phyloP scores from a whole-genome alignment of 164 flowering plant species.

The Nymphaea colorata region DNA sequence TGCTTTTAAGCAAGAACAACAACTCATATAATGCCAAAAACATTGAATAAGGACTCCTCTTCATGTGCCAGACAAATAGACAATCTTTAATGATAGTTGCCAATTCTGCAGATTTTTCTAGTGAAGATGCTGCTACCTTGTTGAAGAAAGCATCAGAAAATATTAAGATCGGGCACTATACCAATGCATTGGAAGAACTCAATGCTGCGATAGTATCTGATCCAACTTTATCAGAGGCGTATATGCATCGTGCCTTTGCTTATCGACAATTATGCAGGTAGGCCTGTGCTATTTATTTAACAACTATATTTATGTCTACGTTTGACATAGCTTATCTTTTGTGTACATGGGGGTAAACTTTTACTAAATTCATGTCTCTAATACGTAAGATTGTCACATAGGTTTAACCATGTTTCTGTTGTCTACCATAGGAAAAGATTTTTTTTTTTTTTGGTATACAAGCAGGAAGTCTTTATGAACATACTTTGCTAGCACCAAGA shows the following conservation, averaged over 20 bases:
- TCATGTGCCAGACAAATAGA: not conserved
- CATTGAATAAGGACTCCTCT: no score
- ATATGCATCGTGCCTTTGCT: constrained; percentile 56
- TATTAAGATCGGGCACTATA: constrained; percentile 58
- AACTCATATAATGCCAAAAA: no score
- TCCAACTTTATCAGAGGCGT: constrained; percentile 79
- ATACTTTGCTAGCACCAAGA: no score
- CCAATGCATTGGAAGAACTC: constrained; percentile 80
- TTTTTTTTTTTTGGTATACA: no score
- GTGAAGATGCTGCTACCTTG: constrained; percentile 48
- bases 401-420: no score
- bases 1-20: no score
- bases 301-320: not conserved
- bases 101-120: constrained; percentile 40
- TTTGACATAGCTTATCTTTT: no score
- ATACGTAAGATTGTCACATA: no score
- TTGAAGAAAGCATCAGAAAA: constrained; percentile 66
- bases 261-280: constrained; percentile 92
- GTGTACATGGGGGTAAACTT: no score
- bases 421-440: no score
- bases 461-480: no score
- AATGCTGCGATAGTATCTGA: constrained; percentile 86
- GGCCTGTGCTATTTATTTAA: not conserved
- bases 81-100: constrained; percentile 1
- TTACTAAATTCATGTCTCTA: no score